Conservation (phyloP, 1,284 basidiomycete species). For the Melampsora americana region DNA sequence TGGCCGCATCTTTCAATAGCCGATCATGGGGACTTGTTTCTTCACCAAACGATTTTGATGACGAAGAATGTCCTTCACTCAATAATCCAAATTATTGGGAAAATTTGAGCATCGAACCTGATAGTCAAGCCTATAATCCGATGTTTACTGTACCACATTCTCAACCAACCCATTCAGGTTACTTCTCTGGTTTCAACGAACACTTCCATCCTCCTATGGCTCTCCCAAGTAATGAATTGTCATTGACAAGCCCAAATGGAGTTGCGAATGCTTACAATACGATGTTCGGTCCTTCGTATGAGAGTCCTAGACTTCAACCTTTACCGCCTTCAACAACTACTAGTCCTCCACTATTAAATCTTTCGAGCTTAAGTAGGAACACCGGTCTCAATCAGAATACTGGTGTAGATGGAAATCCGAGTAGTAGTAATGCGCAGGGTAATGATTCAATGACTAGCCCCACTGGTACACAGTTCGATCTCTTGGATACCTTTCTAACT, state of each 20-base stretch:
- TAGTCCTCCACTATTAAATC: constrained; percentile 4
- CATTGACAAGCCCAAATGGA: not conserved
- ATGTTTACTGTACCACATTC: constrained; percentile 34
- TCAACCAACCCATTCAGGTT: constrained; percentile 8
- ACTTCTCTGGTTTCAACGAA: constrained; percentile 32
- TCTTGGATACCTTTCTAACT: constrained; percentile 37
- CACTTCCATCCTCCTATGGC: constrained; percentile 42
- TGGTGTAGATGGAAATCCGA: not conserved
- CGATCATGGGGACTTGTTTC: constrained; percentile 27
- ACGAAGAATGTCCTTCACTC: constrained; percentile 18
- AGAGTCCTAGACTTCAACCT: constrained; percentile 5
- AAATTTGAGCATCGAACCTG: constrained; percentile 36
- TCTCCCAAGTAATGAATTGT: constrained; percentile 14
- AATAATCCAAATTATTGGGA: constrained; percentile 37
- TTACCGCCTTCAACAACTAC: constrained; percentile 4
- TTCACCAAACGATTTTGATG: constrained; percentile 33
- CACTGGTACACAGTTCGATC: constrained; percentile 32
- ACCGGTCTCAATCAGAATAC: not conserved
- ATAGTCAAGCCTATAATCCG: constrained; percentile 21
- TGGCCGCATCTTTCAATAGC: constrained; percentile 18
- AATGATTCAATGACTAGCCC: constrained; percentile 30
- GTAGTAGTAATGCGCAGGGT: not conserved
- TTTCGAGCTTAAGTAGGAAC: not conserved
- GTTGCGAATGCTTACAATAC: constrained; percentile 10
- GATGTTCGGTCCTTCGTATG: constrained; percentile 21